Conservation (phyloP, 805 yeast species). For the Torulaspora microellipsoides region DNA sequence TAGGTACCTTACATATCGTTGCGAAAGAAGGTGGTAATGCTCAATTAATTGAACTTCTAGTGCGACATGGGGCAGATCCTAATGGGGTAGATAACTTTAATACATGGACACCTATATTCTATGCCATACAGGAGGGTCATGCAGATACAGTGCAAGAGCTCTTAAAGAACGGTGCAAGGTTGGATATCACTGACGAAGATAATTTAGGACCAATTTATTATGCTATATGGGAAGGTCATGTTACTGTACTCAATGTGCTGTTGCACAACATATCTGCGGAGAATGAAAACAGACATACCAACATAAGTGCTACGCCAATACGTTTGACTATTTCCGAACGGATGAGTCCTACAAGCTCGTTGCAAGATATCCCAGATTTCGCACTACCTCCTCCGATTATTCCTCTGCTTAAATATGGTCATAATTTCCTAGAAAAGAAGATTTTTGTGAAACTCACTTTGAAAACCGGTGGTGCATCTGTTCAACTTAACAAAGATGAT, state of each 20-base stretch:
- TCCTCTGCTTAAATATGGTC: conserved; percentile 92
- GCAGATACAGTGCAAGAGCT: conserved; percentile 63
- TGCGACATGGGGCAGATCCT: conserved; percentile 69
- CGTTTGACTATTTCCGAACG: not conserved
- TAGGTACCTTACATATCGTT: conserved; percentile 81
- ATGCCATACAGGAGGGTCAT: conserved; percentile 85
- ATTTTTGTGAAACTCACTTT: conserved; percentile 76
- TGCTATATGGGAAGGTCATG: conserved; percentile 92
- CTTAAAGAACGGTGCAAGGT: conserved; percentile 67
- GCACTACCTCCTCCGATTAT: conserved; percentile 94
- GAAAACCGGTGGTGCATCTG: conserved; percentile 44
- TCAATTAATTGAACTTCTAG: conserved; percentile 60
- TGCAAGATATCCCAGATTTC: conserved; percentile 81
- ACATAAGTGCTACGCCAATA: not conserved
- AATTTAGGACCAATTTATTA: conserved; percentile 78
- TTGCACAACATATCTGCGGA: conserved; percentile 34
- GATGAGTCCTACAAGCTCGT: conserved; percentile 13
- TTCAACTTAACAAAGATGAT: conserved; percentile 43
- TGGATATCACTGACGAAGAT: conserved; percentile 68
- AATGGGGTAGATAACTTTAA: conserved; percentile 79
- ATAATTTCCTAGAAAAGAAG: conserved; percentile 87
- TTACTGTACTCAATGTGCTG: conserved; percentile 69
- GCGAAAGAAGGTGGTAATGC: conserved; percentile 75
- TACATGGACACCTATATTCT: conserved; percentile 91
- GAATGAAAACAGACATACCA: conserved; percentile 1